Percentiles rank a stretch among this genome's conserved stretches.
phyloP scores from a whole-genome alignment of 2,329 filamentous ascomycete species.

The Metarhizium sp. region DNA sequence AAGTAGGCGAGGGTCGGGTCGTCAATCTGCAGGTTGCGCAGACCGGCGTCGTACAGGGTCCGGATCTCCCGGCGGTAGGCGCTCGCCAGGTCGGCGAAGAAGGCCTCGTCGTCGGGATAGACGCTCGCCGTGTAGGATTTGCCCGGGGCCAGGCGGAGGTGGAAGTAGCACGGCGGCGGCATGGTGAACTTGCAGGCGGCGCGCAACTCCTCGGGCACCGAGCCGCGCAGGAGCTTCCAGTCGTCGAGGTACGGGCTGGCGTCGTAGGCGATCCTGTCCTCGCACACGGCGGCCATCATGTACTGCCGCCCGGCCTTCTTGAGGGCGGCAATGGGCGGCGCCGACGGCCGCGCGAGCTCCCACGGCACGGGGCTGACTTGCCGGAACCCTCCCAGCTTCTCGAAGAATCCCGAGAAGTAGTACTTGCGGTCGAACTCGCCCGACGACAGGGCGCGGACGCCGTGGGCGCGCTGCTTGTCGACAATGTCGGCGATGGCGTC shows the following conservation, averaged over 20 bases:
- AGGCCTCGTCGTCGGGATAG: conserved; percentile 43
- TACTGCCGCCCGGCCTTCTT: conserved; percentile 28
- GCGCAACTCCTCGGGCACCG: conserved; percentile 48
- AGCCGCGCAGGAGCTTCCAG: conserved; percentile 26
- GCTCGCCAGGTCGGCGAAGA: conserved; percentile 46
- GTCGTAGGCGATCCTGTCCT: conserved; percentile 32
- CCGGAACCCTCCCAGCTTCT: conserved; percentile 32
- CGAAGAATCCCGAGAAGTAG: conserved; percentile 40
- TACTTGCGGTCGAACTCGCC: conserved; percentile 55
- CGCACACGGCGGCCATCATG: conserved; percentile 29
- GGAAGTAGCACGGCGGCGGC: conserved; percentile 60
- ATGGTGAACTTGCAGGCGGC: conserved; percentile 59
- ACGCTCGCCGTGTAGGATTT: conserved; percentile 43
- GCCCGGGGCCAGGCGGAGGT: conserved; percentile 40
- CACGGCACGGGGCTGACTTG: conserved; percentile 28
- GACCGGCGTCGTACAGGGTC: conserved; percentile 44
- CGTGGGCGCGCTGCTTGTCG: conserved; percentile 52
- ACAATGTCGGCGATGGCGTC: conserved; percentile 57
- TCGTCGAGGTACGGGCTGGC: conserved; percentile 33
- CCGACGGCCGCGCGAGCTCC: conserved; percentile 26
- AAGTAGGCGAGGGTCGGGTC: conserved; percentile 58
- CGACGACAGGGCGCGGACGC: conserved; percentile 55
- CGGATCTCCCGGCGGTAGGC: conserved; percentile 46
- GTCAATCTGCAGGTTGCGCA: conserved; percentile 50
- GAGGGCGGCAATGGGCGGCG: conserved; percentile 29